A percentile compares a stretch with the other conserved stretches of the same genome.
Evolutionary conservation across 2,329 filamentous ascomycete genomes (phyloP).

Genomic region (Ophiostoma himal-ulmi): DNA sequence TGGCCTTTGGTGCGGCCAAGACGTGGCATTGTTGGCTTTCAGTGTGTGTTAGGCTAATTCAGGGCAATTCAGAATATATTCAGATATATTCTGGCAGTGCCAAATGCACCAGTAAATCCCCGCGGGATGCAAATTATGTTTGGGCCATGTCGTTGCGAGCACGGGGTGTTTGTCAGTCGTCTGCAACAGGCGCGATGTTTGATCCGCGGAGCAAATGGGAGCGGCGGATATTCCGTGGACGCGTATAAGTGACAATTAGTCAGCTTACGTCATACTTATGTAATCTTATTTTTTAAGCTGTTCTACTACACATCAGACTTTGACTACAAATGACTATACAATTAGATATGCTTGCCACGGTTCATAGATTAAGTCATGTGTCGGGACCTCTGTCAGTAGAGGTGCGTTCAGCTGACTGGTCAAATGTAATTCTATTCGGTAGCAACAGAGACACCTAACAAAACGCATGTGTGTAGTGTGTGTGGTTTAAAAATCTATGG

Average conservation of each 20-base stretch:
- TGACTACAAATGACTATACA: no score
- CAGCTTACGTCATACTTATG: background rate
- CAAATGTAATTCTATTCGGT: no score
- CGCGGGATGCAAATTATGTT: background rate
- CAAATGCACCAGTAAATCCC: background rate
- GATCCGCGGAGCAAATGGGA: constrained; percentile 1
- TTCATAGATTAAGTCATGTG: no score
- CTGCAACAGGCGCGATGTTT: background rate
- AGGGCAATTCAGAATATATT: background rate
- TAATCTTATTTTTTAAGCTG: background rate
- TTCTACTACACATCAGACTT: no score
- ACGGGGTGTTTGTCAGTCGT: background rate
- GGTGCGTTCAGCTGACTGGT: no score
- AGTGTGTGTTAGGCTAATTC: background rate
- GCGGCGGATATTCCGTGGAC: background rate
- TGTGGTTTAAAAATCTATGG: no score
- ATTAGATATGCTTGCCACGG: no score
- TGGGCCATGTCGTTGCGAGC: background rate
- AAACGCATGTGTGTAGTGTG: no score
- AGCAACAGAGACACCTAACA: no score
- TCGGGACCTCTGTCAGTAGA: no score
- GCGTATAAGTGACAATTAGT: background rate
- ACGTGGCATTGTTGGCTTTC: constrained; percentile 1
- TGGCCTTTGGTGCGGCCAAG: constrained; percentile 18
- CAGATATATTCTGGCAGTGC: background rate